These are phyloP conservation scores for Kregervanrija delftensis DNA, from an alignment of 805 yeast genomes.

Conservation along the genomic window DNA sequence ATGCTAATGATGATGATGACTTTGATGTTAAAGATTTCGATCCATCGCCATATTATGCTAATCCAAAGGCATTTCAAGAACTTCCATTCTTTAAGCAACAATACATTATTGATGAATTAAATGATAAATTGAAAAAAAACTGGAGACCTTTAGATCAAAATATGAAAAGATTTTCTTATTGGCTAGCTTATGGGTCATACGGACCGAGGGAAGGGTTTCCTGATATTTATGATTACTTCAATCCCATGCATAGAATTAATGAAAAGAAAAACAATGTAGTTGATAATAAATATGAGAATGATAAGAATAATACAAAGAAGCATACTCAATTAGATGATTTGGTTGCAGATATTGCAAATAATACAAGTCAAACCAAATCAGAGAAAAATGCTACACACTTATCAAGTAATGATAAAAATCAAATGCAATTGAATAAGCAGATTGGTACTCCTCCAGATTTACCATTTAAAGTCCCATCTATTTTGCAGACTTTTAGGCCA, in stretches of 20 bases:
- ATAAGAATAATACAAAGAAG: not conserved
- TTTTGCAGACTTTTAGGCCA: constrained; percentile 24
- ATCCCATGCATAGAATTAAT: constrained; percentile 2
- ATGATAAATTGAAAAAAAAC: constrained; percentile 37
- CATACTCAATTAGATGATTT: constrained; percentile 7
- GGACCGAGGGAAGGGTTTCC: constrained; percentile 59
- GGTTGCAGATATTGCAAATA: constrained; percentile 7
- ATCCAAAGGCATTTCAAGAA: constrained; percentile 22
- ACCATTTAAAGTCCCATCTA: constrained; percentile 44
- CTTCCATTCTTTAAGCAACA: constrained; percentile 50
- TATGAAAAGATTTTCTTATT: constrained; percentile 52
- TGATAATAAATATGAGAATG: not conserved
- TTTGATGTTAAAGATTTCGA: constrained; percentile 27
- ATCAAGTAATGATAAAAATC: constrained; percentile 5
- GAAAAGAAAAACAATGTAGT: constrained; percentile 1
- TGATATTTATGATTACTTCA: constrained; percentile 34
- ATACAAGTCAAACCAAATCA: constrained; percentile 3
- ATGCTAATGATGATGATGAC: constrained; percentile 26
- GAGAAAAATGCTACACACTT: constrained; percentile 9
- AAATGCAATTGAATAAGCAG: constrained; percentile 9
- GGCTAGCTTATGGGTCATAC: constrained; percentile 61
- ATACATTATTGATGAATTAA: constrained; percentile 42
- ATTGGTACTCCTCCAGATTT: constrained; percentile 46
- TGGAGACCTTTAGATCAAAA: constrained; percentile 48
- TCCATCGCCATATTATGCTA: constrained; percentile 25